phyloP scores from a whole-genome alignment of 2,329 filamentous ascomycete species.

The Penicillium sp. region DNA sequence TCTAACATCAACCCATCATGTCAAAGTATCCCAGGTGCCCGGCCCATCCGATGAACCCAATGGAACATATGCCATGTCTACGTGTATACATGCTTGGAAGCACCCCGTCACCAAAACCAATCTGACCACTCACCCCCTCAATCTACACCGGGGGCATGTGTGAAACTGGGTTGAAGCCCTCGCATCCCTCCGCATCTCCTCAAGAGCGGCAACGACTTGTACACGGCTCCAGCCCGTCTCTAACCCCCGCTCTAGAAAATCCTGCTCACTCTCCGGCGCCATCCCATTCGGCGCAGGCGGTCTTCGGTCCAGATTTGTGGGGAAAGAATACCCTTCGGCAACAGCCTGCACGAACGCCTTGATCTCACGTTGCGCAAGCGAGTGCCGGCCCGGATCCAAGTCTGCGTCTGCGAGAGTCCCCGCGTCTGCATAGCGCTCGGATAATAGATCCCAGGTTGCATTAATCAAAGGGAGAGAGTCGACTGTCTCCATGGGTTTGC shows the following conservation, averaged over 20 bases:
- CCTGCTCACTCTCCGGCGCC: slow-evolving; percentile 60
- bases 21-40: not conserved
- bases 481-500: slow-evolving; percentile 63
- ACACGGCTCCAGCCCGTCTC: slow-evolving; percentile 40
- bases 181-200: slow-evolving; percentile 38
- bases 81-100: not conserved
- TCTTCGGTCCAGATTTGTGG: slow-evolving; percentile 59
- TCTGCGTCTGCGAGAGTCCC: slow-evolving; percentile 15
- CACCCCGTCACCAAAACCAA: not conserved
- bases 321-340: slow-evolving; percentile 61
- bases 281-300: slow-evolving; percentile 57
- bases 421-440: slow-evolving; percentile 44
- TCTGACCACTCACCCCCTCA: not conserved
- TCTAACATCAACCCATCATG: not conserved
- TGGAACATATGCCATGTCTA: not conserved
- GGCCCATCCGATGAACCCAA: not conserved
- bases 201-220: slow-evolving; percentile 44
- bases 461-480: slow-evolving; percentile 54
- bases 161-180: slow-evolving; percentile 8
- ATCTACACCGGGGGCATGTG: too few species aligned
- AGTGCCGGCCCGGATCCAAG: slow-evolving; percentile 9
- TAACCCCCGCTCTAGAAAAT: slow-evolving; percentile 49
- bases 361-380: slow-evolving; percentile 38
- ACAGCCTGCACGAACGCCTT: slow-evolving; percentile 52
- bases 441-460: slow-evolving; percentile 54